Conservation (phyloP, 257 asterid species). For the Agastache rugosa region DNA sequence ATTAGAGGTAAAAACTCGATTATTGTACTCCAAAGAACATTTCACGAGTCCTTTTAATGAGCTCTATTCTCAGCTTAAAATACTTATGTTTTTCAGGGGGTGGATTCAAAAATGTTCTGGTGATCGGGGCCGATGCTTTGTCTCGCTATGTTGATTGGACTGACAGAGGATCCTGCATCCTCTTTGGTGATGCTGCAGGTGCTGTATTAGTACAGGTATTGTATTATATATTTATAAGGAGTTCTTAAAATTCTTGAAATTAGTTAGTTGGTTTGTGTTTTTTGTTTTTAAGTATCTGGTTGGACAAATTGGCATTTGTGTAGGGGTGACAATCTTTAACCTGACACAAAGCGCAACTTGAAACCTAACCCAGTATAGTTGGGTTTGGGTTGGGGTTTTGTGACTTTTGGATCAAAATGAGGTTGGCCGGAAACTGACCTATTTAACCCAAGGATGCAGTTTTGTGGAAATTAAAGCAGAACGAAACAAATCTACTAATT, state of each 20-base stretch:
- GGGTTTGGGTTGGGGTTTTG: no score
- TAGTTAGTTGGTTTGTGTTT: background rate
- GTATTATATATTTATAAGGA: background rate
- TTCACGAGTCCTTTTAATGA: background rate
- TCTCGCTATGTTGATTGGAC: constrained; percentile 97
- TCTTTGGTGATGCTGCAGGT: constrained; percentile 98
- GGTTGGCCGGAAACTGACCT: no score
- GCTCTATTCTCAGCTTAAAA: constrained; percentile 17
- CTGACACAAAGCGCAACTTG: no score
- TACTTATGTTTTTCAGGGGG: constrained; percentile 58
- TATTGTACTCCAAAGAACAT: constrained; percentile 13
- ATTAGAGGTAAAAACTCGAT: constrained; percentile 64
- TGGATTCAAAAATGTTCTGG: constrained; percentile 92
- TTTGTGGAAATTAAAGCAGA: background rate
- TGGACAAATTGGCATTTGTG: background rate
- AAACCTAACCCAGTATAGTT: no score
- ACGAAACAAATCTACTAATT: background rate
- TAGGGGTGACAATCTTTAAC: no score
- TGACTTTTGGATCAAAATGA: background rate
- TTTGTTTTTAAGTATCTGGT: background rate
- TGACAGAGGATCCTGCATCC: constrained; percentile 96
- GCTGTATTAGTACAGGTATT: constrained; percentile 82
- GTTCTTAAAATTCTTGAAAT: constrained; percentile 16
- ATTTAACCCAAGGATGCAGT: background rate
- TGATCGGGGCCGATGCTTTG: constrained; percentile 93